Evolutionary conservation across 495 filamentous ascomycete species (phyloP).

Genomic region (Neurospora cerealis): DNA sequence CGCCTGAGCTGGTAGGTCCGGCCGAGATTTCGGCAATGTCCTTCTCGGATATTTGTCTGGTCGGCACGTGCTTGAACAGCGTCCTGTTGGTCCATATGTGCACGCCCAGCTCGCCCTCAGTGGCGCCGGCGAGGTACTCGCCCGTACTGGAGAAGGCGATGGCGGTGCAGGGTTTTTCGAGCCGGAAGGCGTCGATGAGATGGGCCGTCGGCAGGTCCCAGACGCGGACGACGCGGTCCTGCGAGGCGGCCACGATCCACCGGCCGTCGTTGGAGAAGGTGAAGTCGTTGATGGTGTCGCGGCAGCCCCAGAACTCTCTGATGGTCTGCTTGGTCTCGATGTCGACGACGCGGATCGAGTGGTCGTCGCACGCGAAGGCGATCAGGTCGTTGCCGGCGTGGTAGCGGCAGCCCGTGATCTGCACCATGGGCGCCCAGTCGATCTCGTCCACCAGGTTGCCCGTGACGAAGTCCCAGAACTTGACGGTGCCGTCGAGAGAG

Average conservation of each 20-base stretch:
- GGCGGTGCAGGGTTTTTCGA: conserved; percentile 65
- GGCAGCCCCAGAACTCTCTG: conserved; percentile 84
- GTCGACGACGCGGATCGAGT: conserved; percentile 80
- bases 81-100: conserved; percentile 90
- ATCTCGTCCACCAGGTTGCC: conserved; percentile 71
- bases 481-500: conserved; percentile 84
- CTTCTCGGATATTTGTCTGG: conserved; percentile 65
- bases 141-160: conserved; percentile 82
- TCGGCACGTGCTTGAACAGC: conserved; percentile 79
- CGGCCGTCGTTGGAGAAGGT: conserved; percentile 87
- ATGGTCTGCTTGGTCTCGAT: conserved; percentile 82
- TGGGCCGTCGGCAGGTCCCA: conserved; percentile 97
- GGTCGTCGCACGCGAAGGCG: conserved; percentile 81
- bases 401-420: conserved; percentile 65
- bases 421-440: conserved; percentile 74
- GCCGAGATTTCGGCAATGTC: conserved; percentile 52
- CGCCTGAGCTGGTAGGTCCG: conserved; percentile 66
- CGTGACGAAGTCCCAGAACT: conserved; percentile 91
- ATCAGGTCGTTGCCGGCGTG: conserved; percentile 76
- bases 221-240: conserved; percentile 71
- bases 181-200: conserved; percentile 78
- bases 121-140: conserved; percentile 84
- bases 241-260: conserved; percentile 85
- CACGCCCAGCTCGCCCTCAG: conserved; percentile 76
- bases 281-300: conserved; percentile 74